A percentile compares a stretch with the other conserved stretches of the same genome.
Conservation (phyloP, 495 filamentous ascomycete species). For the Aspergillus biplanus region DNA sequence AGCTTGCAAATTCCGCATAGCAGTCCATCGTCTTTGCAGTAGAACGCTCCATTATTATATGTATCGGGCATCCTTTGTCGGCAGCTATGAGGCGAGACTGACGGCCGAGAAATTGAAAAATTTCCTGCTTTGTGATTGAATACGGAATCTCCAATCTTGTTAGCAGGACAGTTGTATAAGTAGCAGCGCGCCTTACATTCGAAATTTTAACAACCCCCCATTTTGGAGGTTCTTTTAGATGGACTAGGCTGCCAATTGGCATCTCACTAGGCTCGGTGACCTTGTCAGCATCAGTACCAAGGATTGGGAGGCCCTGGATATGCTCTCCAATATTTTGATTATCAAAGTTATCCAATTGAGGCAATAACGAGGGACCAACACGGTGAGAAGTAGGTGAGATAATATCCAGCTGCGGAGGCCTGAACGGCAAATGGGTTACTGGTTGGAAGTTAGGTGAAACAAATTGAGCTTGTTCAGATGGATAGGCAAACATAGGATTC, state of each 20-base stretch:
- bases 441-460: neutral
- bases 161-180: constrained; percentile 12
- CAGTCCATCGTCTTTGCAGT: constrained; percentile 79
- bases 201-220: constrained; percentile 52
- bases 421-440: constrained; percentile 5
- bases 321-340: constrained; percentile 2
- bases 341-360: constrained; percentile 11
- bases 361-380: neutral
- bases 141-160: constrained; percentile 65
- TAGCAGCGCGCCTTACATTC: constrained; percentile 44
- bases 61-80: constrained; percentile 63
- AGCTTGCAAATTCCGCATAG: constrained; percentile 67
- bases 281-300: constrained; percentile 8
- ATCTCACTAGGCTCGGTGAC: constrained; percentile 25
- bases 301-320: neutral
- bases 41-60: constrained; percentile 83
- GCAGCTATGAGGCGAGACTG: constrained; percentile 58
- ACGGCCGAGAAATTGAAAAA: constrained; percentile 72
- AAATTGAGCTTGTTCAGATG: neutral
- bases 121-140: constrained; percentile 64
- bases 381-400: constrained; percentile 13
- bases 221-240: constrained; percentile 21
- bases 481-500: neutral
- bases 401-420: constrained; percentile 8
- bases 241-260: constrained; percentile 31